phyloP scores from a whole-genome alignment of 352 stramenopile genomes.

The Globisporangium recalcitrans region DNA sequence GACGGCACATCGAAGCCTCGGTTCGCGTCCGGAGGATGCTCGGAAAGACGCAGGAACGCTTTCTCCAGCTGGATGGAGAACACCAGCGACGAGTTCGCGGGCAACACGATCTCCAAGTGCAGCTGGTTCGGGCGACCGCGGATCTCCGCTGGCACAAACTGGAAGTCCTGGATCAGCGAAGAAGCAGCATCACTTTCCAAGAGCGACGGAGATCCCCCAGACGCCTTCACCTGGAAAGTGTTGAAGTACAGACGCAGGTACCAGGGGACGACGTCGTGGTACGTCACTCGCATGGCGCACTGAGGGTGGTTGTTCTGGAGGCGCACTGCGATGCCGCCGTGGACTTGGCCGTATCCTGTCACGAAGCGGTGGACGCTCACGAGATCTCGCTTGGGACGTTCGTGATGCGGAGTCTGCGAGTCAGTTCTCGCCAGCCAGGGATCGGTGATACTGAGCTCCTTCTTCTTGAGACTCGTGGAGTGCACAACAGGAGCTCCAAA shows the following conservation, averaged over 20 bases:
- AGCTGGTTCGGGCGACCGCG: constrained; percentile 55
- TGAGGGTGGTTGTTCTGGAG: constrained; percentile 50
- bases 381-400: constrained; percentile 20
- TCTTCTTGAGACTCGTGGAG: constrained; percentile 10
- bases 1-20: constrained; percentile 80
- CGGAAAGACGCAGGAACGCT: constrained; percentile 70
- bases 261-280: constrained; percentile 78
- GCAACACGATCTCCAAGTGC: constrained; percentile 42
- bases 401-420: neutral
- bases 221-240: constrained; percentile 38
- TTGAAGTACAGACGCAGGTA: constrained; percentile 78
- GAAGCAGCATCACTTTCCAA: constrained; percentile 4
- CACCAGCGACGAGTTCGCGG: constrained; percentile 44
- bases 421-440: constrained; percentile 15
- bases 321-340: constrained; percentile 63
- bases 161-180: constrained; percentile 24
- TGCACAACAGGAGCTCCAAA: constrained; percentile 5
- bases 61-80: constrained; percentile 81
- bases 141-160: constrained; percentile 59
- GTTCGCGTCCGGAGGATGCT: constrained; percentile 84
- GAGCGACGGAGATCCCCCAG: neutral
- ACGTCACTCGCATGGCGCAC: constrained; percentile 52
- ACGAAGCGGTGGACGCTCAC: constrained; percentile 70
- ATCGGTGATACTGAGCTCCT: constrained; percentile 9
- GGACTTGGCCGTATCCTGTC: constrained; percentile 69